Evolutionary conservation across 441 rosid genomes (phyloP).

Genomic region (Pelargonium australe): DNA sequence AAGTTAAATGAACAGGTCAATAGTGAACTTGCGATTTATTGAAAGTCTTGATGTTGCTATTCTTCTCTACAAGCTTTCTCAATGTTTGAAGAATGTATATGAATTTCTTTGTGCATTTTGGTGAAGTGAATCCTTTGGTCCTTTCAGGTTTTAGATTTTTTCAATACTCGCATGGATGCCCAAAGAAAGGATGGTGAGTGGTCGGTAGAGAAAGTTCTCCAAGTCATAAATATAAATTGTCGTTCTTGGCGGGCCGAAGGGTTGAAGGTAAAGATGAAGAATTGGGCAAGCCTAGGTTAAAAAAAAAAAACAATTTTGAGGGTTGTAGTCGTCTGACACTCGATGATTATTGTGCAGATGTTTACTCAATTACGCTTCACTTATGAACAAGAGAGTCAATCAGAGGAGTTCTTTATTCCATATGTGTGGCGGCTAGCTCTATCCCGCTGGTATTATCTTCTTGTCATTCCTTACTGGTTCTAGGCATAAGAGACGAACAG

Average conservation of each 20-base stretch:
- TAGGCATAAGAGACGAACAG: neutral
- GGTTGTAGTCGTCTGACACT: constrained; percentile 1
- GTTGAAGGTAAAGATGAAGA: constrained; percentile 55
- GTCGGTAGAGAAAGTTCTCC: constrained; percentile 94
- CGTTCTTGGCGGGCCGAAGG: constrained; percentile 98
- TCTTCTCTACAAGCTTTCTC: neutral
- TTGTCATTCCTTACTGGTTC: neutral
- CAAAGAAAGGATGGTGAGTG: constrained; percentile 80
- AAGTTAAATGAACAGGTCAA: neutral
- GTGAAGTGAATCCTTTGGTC: constrained; percentile 12
- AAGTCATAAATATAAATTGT: constrained; percentile 63
- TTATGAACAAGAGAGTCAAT: constrained; percentile 96
- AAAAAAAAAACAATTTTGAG: neutral
- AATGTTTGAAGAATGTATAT: constrained; percentile 3
- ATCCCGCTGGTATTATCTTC: constrained; percentile 20
- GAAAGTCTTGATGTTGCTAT: neutral
- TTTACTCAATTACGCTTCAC: constrained; percentile 95
- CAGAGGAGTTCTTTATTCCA: constrained; percentile 96
- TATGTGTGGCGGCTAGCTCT: constrained; percentile 85
- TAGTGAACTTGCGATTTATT: constrained; percentile 7
- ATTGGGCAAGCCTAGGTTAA: neutral
- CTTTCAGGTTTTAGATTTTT: constrained; percentile 80
- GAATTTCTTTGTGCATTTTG: constrained; percentile 3
- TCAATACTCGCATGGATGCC: constrained; percentile 86
- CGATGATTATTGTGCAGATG: constrained; percentile 47